phyloP scores from a whole-genome alignment of 495 filamentous ascomycete genomes.

The Penicillium macrosclerotiorum region DNA sequence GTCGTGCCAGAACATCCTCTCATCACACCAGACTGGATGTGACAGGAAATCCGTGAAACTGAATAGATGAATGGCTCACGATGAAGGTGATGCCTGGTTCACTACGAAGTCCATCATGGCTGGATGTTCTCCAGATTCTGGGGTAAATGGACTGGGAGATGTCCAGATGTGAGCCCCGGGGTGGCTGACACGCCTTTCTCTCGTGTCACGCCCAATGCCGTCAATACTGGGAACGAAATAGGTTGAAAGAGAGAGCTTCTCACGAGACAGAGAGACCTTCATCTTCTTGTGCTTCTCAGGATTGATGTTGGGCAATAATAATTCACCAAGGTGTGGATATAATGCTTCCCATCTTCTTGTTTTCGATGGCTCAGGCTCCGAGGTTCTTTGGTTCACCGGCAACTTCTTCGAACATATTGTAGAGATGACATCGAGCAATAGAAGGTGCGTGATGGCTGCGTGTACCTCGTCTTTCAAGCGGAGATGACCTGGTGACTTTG shows the following conservation, averaged over 20 bases:
- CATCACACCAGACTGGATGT: no score
- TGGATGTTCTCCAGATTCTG: neutral
- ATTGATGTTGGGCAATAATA: conserved; percentile 21
- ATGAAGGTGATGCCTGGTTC: conserved; percentile 25
- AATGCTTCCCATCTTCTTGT: conserved; percentile 29
- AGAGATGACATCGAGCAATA: conserved; percentile 39
- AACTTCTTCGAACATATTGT: conserved; percentile 24
- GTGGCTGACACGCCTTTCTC: conserved; percentile 8
- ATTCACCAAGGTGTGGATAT: conserved; percentile 44
- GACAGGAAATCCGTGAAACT: no score
- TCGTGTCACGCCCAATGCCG: conserved; percentile 12
- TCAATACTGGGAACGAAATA: conserved; percentile 22
- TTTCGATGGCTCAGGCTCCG: neutral
- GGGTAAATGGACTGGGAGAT: neutral
- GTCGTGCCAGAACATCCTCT: no score
- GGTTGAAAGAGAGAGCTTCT: conserved; percentile 29
- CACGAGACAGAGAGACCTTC: conserved; percentile 33
- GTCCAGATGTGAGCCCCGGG: conserved; percentile 27
- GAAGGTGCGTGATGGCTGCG: conserved; percentile 34
- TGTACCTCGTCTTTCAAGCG: conserved; percentile 38
- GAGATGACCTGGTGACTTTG: conserved; percentile 37
- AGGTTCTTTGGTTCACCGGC: neutral
- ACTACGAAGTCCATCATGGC: conserved; percentile 36
- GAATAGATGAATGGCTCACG: no score
- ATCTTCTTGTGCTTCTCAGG: conserved; percentile 32